Evolutionary conservation across 495 filamentous ascomycete genomes (phyloP).

Genomic region (Penicillium alfredii): DNA sequence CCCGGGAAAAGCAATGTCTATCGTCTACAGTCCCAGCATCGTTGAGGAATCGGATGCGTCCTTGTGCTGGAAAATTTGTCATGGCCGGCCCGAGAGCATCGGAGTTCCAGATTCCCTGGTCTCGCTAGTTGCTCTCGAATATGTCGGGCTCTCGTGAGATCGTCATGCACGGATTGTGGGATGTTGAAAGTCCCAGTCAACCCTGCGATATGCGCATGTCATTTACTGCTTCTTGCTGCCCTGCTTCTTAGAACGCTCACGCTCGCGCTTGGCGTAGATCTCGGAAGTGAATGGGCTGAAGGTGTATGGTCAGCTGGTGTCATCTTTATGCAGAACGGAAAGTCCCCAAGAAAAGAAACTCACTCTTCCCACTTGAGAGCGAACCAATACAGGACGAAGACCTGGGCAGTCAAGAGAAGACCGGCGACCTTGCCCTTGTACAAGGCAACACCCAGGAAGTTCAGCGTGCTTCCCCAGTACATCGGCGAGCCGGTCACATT

Average conservation of each 20-base stretch:
- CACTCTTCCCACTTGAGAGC: conserved; percentile 87
- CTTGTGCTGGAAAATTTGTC: conserved; percentile 13
- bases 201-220: conserved; percentile 11
- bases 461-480: conserved; percentile 92
- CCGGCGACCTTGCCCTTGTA: conserved; percentile 87
- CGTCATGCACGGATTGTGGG: conserved; percentile 20
- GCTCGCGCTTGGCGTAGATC: conserved; percentile 84
- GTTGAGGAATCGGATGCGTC: conserved; percentile 27
- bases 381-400: conserved; percentile 72
- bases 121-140: conserved; percentile 1
- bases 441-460: conserved; percentile 85
- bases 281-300: conserved; percentile 81
- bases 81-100: too few relatives aligned
- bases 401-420: conserved; percentile 65
- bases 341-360: conserved; percentile 18
- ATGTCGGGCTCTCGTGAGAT: conserved; percentile 7
- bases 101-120: conserved; percentile 1
- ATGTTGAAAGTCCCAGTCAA: conserved; percentile 35
- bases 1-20: conserved; percentile 13
- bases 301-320: conserved; percentile 14
- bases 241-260: conserved; percentile 39
- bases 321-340: too few relatives aligned
- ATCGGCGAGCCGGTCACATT: conserved; percentile 88
- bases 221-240: conserved; percentile 38
- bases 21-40: conserved; percentile 24